Evolutionary conservation across 495 filamentous ascomycete species (phyloP).

Genomic region (Xylaria curta): DNA sequence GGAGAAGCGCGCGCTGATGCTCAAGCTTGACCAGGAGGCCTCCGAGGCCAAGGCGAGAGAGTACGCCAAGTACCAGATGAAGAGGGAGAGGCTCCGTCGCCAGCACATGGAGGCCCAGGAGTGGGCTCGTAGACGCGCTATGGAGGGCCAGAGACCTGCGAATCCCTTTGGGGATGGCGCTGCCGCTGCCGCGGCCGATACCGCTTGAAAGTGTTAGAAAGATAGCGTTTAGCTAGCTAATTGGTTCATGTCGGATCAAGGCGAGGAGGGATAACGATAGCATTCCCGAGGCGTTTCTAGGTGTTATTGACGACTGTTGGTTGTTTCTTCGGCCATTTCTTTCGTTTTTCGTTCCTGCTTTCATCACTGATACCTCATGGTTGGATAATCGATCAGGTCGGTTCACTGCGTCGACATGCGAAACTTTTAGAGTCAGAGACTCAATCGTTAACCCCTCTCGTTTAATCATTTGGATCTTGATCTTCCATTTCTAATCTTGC

Average conservation of each 20-base stretch:
- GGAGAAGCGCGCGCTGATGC: neutral
- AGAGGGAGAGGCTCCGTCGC: neutral
- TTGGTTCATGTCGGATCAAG: neutral
- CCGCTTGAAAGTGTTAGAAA: constrained; percentile 1
- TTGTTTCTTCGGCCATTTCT: neutral
- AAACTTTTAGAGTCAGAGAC: neutral
- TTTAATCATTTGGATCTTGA: neutral
- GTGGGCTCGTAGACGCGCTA: neutral
- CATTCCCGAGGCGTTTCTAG: constrained; percentile 16
- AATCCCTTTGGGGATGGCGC: neutral
- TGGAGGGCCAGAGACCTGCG: neutral
- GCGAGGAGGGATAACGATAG: no score
- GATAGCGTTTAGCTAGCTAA: no score
- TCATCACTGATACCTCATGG: neutral
- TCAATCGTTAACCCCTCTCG: neutral
- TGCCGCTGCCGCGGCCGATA: neutral
- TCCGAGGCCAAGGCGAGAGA: neutral
- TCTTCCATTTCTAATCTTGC: neutral
- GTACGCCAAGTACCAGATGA: neutral
- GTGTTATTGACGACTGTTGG: neutral
- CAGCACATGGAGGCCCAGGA: constrained; percentile 13
- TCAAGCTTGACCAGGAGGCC: neutral
- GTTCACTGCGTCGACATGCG: neutral
- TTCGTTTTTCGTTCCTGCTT: neutral
- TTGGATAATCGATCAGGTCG: neutral